Conservation (phyloP, 1,139 yeast genomes). For the Kodamaea suecica region DNA sequence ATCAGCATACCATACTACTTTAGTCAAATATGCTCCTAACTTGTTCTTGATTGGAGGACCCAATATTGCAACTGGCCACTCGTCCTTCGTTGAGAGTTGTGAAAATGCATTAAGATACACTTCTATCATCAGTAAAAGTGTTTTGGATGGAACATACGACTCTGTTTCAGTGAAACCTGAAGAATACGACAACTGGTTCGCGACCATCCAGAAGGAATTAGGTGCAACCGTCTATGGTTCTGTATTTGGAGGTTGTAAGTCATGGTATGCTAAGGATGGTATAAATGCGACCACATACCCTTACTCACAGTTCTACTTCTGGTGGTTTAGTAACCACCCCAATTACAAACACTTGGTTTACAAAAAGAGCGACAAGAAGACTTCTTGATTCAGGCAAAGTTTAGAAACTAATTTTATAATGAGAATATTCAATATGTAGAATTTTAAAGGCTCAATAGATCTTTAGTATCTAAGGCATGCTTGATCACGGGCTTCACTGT, state of each 20-base stretch:
- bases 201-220: constrained; percentile 27
- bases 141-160: constrained; percentile 29
- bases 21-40: constrained; percentile 37
- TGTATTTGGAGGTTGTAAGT: constrained; percentile 41
- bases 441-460: constrained; percentile 2
- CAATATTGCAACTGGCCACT: constrained; percentile 44
- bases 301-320: constrained; percentile 35
- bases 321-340: constrained; percentile 29
- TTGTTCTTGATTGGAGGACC: constrained; percentile 40
- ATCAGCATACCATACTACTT: constrained; percentile 36
- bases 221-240: constrained; percentile 37
- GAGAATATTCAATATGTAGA: too few species aligned
- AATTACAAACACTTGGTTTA: constrained; percentile 27
- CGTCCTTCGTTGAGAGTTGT: constrained; percentile 42
- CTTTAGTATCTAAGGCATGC: not conserved
- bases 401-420: too few species aligned
- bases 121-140: constrained; percentile 23
- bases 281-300: constrained; percentile 39
- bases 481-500: not conserved
- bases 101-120: constrained; percentile 35
- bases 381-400: too few species aligned
- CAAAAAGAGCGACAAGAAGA: constrained; percentile 7
- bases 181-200: constrained; percentile 38
- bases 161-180: constrained; percentile 32
- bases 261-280: constrained; percentile 37